Base-by-base conservation (phyloP, 352 stramenopile genomes). In the Phytopythium vexans region DNA sequence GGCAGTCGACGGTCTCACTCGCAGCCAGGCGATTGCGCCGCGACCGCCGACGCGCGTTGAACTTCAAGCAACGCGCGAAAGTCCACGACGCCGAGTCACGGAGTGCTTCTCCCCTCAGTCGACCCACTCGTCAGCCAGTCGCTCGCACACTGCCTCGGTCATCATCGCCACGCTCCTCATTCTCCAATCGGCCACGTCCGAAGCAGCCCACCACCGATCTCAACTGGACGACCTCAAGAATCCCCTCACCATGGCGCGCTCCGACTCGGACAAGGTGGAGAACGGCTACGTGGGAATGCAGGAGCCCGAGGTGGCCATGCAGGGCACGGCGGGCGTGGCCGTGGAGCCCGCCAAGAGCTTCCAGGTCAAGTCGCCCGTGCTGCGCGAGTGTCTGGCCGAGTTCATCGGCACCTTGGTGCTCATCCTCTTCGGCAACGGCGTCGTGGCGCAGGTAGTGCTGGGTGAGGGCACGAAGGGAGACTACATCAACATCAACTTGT, bases 381-480 rank as follows among this genome's bases (percentile, higher is more conserved):
- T 82, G 8, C 79, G 79, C 16, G 75, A 89, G 55, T 87, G 78
- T 41, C 35, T 87, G 27, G 75, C 73, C 40, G 78, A 87, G 54
- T 86, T 84, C 61, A 64, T 89, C 38, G 74, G 71, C 49, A 83
- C 72, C 6, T 63, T 84, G 41, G 60, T 87, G 21, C 56, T 89
- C 36, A 68, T 89, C 54, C 42, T 67, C 14, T 87, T 89, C 57
- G 78, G 78, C 14, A 64, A 81, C 47, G 78, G 75, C 34, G 76
- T 81, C n/a, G 75, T 86, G 41, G 70, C 75, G 14, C 73, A 89
- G 58, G 70, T 82, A 0, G 62, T 68, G 32, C 64, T 89, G 0
- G 66, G 70, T 48, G 56, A 82, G 14, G 47, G 52, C 40, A 56
- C 47, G 40, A 81, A 79, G 47, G 75, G 78, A 38, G 68, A 74